Percentiles rank a stretch among this genome's conserved stretches.
phyloP scores from a whole-genome alignment of 148 eudicot species.

The Cornus kousa region DNA sequence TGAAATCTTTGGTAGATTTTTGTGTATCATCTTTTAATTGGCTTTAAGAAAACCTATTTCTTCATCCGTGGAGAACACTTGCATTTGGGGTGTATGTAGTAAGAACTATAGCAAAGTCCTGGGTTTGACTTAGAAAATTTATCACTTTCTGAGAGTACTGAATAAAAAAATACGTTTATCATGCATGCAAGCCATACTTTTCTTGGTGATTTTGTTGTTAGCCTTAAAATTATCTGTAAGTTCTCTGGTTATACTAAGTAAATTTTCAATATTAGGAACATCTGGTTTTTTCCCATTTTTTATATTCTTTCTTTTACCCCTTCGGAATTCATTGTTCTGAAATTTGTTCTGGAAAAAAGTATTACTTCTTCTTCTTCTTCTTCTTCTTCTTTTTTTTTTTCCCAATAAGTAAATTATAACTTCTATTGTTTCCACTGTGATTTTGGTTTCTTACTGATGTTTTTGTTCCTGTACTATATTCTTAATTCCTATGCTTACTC shows the following conservation, averaged over 20 bases:
- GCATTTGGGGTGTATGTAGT: background rate
- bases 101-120: background rate
- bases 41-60: background rate
- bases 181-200: background rate
- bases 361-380: too few species aligned
- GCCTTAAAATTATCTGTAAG: background rate
- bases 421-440: background rate
- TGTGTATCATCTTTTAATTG: background rate
- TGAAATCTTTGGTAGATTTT: background rate
- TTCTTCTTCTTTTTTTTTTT: background rate
- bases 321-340: too few species aligned
- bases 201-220: background rate
- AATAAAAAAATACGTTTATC: background rate
- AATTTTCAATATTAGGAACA: background rate
- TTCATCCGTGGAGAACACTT: background rate
- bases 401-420: too few species aligned
- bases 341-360: too few species aligned
- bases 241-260: background rate
- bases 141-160: background rate
- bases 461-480: background rate
- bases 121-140: background rate
- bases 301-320: background rate
- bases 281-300: background rate
- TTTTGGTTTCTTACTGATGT: background rate
- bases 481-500: background rate